Percentiles rank a stretch among this genome's conserved stretches.
phyloP scores from a whole-genome alignment of 352 stramenopile species.

The Phytophthora pistaciae region DNA sequence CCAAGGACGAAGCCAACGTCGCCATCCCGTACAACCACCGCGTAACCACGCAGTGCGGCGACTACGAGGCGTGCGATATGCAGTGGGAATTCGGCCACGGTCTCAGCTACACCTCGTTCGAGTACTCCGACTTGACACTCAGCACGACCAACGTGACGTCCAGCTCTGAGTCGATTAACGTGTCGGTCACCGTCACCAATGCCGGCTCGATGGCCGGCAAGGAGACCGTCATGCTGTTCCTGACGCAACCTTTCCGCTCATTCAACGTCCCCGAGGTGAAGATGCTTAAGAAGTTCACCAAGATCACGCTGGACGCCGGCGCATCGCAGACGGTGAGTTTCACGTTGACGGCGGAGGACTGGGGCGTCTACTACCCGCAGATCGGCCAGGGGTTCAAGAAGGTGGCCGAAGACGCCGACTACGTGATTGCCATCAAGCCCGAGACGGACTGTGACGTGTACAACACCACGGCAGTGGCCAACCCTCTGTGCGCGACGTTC shows the following conservation, averaged over 20 bases:
- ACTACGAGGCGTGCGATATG: conserved; percentile 47
- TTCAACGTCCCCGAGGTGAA: conserved; percentile 80
- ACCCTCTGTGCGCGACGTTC: conserved; percentile 41
- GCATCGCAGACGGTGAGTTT: conserved; percentile 46
- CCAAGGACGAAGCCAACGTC: conserved; percentile 61
- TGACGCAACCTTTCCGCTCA: conserved; percentile 64
- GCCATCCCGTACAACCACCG: conserved; percentile 80
- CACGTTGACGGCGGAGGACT: conserved; percentile 54
- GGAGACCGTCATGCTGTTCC: conserved; percentile 81
- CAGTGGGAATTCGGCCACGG: conserved; percentile 73
- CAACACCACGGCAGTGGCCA: conserved; percentile 35
- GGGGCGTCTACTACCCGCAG: conserved; percentile 67
- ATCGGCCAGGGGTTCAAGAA: conserved; percentile 59
- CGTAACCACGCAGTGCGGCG: conserved; percentile 53
- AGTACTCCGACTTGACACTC: conserved; percentile 55
- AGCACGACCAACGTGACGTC: conserved; percentile 38
- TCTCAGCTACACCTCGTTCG: conserved; percentile 74
- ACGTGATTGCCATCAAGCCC: conserved; percentile 70
- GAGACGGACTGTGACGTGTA: conserved; percentile 79
- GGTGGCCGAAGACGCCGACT: conserved; percentile 70
- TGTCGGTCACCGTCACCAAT: conserved; percentile 76
- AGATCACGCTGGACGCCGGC: conserved; percentile 62
- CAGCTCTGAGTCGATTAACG: conserved; percentile 41
- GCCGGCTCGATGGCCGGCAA: conserved; percentile 59
- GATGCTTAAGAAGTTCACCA: conserved; percentile 81